Percentiles rank a stretch among this genome's conserved stretches.
These are phyloP conservation scores for Thinopyrum elongatum DNA, from an alignment of 176 grass and related monocot genomes.

Conservation along the genomic window DNA sequence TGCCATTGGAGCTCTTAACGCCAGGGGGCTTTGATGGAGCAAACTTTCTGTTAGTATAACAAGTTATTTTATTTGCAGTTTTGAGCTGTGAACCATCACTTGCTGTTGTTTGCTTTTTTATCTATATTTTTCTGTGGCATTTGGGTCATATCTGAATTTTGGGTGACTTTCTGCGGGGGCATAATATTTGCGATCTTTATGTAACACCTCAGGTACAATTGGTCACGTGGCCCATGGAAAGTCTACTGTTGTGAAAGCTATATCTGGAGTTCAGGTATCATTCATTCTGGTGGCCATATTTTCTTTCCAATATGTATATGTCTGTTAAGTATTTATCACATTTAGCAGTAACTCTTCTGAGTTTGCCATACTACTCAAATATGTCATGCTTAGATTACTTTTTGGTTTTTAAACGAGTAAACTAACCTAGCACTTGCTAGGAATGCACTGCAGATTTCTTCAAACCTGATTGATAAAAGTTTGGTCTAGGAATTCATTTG, in stretches of 20 bases:
- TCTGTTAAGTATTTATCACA: background rate
- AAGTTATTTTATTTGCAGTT: background rate
- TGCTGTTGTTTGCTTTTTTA: background rate
- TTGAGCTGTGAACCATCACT: background rate
- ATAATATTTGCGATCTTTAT: background rate
- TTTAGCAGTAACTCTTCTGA: background rate
- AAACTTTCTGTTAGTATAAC: background rate
- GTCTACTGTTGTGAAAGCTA: slow-evolving; percentile 37
- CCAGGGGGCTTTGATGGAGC: background rate
- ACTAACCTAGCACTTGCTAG: background rate
- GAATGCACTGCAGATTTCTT: background rate
- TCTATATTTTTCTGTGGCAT: background rate
- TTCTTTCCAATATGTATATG: background rate
- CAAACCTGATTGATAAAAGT: background rate
- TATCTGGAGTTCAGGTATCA: slow-evolving; percentile 47
- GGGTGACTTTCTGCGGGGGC: background rate
- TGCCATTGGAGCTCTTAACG: background rate
- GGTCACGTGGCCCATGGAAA: slow-evolving; percentile 43
- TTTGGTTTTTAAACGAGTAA: background rate
- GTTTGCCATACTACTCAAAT: background rate
- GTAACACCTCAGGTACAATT: slow-evolving; percentile 23
- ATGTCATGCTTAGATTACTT: background rate
- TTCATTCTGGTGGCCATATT: background rate
- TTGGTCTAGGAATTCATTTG: background rate
- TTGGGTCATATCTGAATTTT: background rate